Evolutionary conservation across 441 rosid species (phyloP).

Genomic region (Manihot esculenta): DNA sequence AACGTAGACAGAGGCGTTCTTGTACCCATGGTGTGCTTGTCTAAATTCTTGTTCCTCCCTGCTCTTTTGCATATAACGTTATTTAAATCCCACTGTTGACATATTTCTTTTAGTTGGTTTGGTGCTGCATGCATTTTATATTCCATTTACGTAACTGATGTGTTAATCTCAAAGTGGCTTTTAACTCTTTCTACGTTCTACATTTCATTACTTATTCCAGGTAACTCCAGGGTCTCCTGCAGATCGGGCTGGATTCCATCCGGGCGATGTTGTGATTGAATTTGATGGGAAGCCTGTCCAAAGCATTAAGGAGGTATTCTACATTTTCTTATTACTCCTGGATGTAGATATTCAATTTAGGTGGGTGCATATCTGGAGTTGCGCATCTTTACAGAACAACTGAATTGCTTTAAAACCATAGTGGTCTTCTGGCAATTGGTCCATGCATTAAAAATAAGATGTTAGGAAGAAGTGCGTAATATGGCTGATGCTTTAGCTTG

Average conservation of each 20-base stretch:
- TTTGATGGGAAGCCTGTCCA: constrained; percentile 72
- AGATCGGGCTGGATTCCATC: constrained; percentile 78
- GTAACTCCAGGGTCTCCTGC: constrained; percentile 90
- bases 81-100: not conserved
- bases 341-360: too few species aligned
- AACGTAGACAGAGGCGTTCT: constrained; percentile 65
- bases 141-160: not conserved
- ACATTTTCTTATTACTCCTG: not conserved
- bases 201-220: constrained; percentile 33
- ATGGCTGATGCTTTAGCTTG: not conserved
- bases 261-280: constrained; percentile 72
- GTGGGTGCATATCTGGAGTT: not conserved
- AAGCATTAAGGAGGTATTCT: constrained; percentile 66
- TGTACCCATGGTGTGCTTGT: constrained; percentile 58
- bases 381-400: not conserved
- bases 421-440: not conserved
- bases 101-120: not conserved
- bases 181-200: constrained; percentile 1
- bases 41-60: not conserved
- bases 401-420: not conserved
- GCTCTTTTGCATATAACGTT: not conserved
- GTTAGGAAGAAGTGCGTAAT: not conserved
- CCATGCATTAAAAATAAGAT: not conserved
- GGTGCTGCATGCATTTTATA: not conserved
- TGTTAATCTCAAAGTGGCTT: not conserved